Evolutionary conservation across 2,329 filamentous ascomycete genomes (phyloP), one percentile per base, ranked within the genome.

Genomic region (Calonectria multiphialidica): DNA sequence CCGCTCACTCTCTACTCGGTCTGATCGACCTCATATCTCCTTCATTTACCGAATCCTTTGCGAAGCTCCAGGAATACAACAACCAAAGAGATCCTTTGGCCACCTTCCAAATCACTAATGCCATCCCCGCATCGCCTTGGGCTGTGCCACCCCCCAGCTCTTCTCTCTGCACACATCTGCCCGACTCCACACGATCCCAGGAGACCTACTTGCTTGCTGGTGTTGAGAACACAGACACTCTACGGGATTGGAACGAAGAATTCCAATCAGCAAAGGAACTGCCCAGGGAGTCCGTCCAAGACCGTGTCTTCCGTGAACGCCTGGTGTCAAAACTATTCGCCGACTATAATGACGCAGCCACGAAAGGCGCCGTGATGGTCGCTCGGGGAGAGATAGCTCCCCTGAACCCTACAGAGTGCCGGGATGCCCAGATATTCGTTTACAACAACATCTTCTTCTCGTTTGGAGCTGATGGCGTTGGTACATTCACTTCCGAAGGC

Each of bases 361-460:
- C 95, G 47, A 92, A 95, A 73, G 97, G 97, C 74, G 96, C 97
- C 37, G 94, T 98, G 55, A 88, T 98, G 77, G 96, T 99, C 66
- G 96, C 96, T 28, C 91, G 95, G 70, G 97, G 97, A 66, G 97
- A 99, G 83, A 94, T 99, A 75, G 93, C 95, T 23, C 95, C 97
- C 8, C 86, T 99, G 67, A 99, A 99, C 86, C 97, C 97, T 8
- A 98, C 96, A 0, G 97, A 99, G 85, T 92, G 90, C 75, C 91
- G 90, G 77, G 96, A 99, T 83, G 97, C 97, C 5, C 97, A 99
- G 83, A 99, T 99, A 76, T 99, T 98, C 80, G 96, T 99, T 28
- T 98, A 98, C 88, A 98, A 98, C 88, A 99, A 99, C 85, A 95
- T 99, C 77, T 99, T 99, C 88, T 99, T 98, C 88, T 98, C 97